Conservation (phyloP, 306 rosid genomes). For the Cicer yamashitae region DNA sequence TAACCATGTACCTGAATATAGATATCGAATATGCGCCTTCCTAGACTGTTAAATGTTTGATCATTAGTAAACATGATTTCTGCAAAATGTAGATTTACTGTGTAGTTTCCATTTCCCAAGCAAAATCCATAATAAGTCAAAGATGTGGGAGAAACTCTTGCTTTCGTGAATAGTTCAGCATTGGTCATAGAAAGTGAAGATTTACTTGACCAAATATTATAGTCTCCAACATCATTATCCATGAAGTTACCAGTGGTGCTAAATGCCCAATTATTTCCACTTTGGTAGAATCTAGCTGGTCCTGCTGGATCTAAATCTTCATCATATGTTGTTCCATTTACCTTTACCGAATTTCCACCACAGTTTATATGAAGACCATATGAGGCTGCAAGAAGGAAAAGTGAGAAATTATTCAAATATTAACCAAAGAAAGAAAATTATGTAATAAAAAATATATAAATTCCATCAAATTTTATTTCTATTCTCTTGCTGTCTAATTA, state of each 20-base stretch:
- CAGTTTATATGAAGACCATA: constrained; percentile 15
- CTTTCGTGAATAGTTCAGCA: constrained; percentile 54
- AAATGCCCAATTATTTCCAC: constrained; percentile 7
- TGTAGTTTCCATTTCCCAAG: constrained; percentile 31
- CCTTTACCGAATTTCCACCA: background rate
- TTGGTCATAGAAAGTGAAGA: constrained; percentile 24
- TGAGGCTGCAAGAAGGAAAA: background rate
- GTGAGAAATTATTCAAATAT: background rate
- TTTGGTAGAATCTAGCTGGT: constrained; percentile 8
- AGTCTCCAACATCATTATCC: background rate
- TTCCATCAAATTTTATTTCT: background rate
- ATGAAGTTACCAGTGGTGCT: constrained; percentile 22
- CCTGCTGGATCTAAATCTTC: background rate
- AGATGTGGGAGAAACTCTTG: constrained; percentile 51
- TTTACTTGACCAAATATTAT: background rate
- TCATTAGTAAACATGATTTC: constrained; percentile 39
- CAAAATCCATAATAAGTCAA: constrained; percentile 42
- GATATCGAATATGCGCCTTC: constrained; percentile 31
- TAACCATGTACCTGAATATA: constrained; percentile 38
- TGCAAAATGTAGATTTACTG: constrained; percentile 35
- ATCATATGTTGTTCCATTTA: constrained; percentile 1
- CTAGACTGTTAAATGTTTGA: constrained; percentile 32
- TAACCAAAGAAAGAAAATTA: background rate
- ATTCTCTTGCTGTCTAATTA: no score
- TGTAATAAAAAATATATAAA: background rate